Evolutionary conservation across 768 basidiomycete genomes (phyloP).

Genomic region (Tricholoma flavovirens): DNA sequence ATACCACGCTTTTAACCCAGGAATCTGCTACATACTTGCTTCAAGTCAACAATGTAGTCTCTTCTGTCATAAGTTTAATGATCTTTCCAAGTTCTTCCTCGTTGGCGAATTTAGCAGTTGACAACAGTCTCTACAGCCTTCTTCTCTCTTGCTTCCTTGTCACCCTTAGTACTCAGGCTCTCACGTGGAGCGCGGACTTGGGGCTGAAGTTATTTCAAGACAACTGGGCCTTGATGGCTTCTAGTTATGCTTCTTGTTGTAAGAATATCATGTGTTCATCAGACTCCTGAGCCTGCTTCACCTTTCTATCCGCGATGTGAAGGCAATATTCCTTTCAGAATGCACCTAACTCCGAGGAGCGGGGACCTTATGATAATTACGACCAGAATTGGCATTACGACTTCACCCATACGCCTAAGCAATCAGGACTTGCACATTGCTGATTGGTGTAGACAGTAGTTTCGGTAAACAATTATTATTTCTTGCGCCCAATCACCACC

Average conservation of each 20-base stretch:
- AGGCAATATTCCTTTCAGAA: neutral
- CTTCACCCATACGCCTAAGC: neutral
- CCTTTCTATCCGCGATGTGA: neutral
- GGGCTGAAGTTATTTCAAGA: too few species aligned
- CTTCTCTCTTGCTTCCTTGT: neutral
- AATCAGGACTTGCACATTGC: too few species aligned
- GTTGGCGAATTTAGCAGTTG: neutral
- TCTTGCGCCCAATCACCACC: conserved; percentile 54
- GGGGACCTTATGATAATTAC: neutral
- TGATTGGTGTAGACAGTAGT: neutral
- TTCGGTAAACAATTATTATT: neutral
- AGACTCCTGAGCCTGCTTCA: neutral
- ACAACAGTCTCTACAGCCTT: neutral
- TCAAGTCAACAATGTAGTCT: too few species aligned
- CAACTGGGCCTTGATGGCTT: too few species aligned
- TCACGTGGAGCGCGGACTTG: too few species aligned
- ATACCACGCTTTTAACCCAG: neutral
- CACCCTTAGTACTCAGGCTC: too few species aligned
- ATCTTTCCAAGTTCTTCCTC: too few species aligned
- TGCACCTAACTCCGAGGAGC: neutral
- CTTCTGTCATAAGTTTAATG: too few species aligned
- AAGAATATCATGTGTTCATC: too few species aligned
- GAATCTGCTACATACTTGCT: neutral
- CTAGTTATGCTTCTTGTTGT: too few species aligned
- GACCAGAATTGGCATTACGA: neutral